Percentiles rank a stretch among this genome's conserved stretches.
These are phyloP conservation scores for Diaporthe vaccinii DNA, from an alignment of 2,329 filamentous ascomycete species.

Conservation along the genomic window DNA sequence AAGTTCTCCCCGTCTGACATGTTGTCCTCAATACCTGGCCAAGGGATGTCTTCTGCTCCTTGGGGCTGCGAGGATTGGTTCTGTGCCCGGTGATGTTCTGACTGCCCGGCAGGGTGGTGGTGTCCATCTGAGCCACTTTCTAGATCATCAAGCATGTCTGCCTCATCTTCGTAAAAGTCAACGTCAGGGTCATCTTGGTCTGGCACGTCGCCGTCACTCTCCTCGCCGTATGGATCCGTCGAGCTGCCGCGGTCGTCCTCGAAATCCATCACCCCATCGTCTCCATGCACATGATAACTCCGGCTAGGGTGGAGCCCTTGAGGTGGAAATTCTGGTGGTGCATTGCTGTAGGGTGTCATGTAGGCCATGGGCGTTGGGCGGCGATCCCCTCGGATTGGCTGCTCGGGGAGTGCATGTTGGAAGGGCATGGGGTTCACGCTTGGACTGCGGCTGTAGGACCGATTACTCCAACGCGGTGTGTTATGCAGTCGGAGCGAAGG, in stretches of 20 bases:
- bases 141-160: conserved; percentile 45
- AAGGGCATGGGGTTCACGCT: conserved; percentile 49
- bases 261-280: conserved; percentile 47
- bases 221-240: conserved; percentile 47
- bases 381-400: conserved; percentile 51
- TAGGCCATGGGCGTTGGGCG: conserved; percentile 76
- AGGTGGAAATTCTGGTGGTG: conserved; percentile 56
- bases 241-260: conserved; percentile 46
- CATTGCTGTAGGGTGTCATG: conserved; percentile 80
- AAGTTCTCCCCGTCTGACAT: conserved; percentile 66
- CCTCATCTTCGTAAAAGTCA: conserved; percentile 18
- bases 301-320: conserved; percentile 4
- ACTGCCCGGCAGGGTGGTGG: conserved; percentile 42
- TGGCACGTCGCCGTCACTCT: conserved; percentile 46
- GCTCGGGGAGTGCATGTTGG: conserved; percentile 58
- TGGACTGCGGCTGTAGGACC: conserved; percentile 50
- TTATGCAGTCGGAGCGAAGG: conserved; percentile 65
- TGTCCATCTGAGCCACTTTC: conserved; percentile 48
- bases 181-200: conserved; percentile 26
- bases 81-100: conserved; percentile 48
- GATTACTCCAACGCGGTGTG: conserved; percentile 68
- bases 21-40: conserved; percentile 68
- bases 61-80: conserved; percentile 40
- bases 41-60: conserved; percentile 67
- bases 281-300: conserved; percentile 42